Conservation (phyloP, 371 early-diverging fungal species). For the Phascolomyces articulosus region DNA sequence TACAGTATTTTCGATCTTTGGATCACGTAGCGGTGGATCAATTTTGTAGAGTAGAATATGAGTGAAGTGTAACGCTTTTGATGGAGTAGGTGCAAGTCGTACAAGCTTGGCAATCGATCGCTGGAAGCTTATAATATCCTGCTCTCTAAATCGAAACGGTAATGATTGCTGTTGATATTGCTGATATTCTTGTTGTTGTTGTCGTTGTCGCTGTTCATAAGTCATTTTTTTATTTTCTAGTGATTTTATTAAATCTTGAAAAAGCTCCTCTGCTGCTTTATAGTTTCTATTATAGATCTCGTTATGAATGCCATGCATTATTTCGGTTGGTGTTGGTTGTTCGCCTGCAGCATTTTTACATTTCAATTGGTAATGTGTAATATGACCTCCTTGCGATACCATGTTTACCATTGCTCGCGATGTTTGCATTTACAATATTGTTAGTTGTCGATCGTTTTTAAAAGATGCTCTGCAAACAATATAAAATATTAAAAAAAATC, state of each 20-base stretch:
- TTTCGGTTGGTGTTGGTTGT: neutral
- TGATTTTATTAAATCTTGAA: neutral
- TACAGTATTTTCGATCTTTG: slow-evolving; percentile 3
- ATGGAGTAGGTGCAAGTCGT: neutral
- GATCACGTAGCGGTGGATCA: slow-evolving; percentile 7
- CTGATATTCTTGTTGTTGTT: neutral
- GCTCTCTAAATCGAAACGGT: neutral
- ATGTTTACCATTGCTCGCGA: neutral
- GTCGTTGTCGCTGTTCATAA: neutral
- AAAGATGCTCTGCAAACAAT: too few species aligned
- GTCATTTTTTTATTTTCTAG: neutral
- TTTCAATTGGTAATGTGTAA: slow-evolving; percentile 1
- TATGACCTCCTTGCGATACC: neutral
- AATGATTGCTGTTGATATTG: neutral
- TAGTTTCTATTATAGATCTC: slow-evolving; percentile 9
- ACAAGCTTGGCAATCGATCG: neutral
- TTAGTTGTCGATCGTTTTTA: too few species aligned
- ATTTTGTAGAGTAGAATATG: neutral
- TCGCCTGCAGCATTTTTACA: slow-evolving; percentile 3
- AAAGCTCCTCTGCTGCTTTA: slow-evolving; percentile 5
- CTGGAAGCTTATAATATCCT: slow-evolving; percentile 4
- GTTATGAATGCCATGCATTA: neutral
- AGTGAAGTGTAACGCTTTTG: neutral
- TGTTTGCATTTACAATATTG: neutral
- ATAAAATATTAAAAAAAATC: too few species aligned